Evolutionary conservation across 306 rosid species (phyloP).

Genomic region (Corylus heterophylla): DNA sequence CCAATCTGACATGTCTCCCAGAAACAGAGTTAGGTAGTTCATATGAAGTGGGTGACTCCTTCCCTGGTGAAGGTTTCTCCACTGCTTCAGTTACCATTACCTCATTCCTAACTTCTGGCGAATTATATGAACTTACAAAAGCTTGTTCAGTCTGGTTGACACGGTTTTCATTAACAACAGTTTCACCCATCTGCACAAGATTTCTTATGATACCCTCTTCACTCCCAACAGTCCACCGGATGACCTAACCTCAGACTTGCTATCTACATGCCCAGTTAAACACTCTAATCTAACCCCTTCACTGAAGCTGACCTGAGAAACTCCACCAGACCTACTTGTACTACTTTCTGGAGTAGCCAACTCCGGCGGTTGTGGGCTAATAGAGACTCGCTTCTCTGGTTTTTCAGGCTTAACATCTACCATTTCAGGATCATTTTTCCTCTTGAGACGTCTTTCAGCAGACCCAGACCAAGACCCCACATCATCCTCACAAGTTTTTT

Average conservation of each 20-base stretch:
- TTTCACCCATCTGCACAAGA: constrained; percentile 34
- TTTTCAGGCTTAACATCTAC: constrained; percentile 37
- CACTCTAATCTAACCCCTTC: constrained; percentile 40
- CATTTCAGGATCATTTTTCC: constrained; percentile 59
- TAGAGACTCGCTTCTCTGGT: constrained; percentile 54
- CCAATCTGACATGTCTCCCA: constrained; percentile 54
- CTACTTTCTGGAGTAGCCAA: constrained; percentile 47
- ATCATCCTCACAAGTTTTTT: constrained; percentile 45
- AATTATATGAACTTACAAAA: constrained; percentile 21
- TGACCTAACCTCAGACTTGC: constrained; percentile 42
- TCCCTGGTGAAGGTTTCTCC: constrained; percentile 40
- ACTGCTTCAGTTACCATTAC: constrained; percentile 52
- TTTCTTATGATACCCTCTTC: constrained; percentile 32
- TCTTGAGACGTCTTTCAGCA: constrained; percentile 62
- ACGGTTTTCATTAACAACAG: constrained; percentile 30
- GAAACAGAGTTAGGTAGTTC: constrained; percentile 49
- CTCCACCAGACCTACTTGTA: constrained; percentile 47
- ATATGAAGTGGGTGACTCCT: constrained; percentile 41
- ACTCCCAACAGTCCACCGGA: constrained; percentile 39
- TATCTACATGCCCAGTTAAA: constrained; percentile 34
- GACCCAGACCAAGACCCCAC: constrained; percentile 47
- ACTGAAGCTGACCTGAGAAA: constrained; percentile 38
- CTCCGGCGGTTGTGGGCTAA: constrained; percentile 59
- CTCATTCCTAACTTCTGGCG: constrained; percentile 41
- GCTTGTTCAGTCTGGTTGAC: constrained; percentile 28